Percentiles rank a stretch among this genome's conserved stretches.
phyloP scores from a whole-genome alignment of 2,329 filamentous ascomycete species.

The Neoscytalidium dimidiatum region DNA sequence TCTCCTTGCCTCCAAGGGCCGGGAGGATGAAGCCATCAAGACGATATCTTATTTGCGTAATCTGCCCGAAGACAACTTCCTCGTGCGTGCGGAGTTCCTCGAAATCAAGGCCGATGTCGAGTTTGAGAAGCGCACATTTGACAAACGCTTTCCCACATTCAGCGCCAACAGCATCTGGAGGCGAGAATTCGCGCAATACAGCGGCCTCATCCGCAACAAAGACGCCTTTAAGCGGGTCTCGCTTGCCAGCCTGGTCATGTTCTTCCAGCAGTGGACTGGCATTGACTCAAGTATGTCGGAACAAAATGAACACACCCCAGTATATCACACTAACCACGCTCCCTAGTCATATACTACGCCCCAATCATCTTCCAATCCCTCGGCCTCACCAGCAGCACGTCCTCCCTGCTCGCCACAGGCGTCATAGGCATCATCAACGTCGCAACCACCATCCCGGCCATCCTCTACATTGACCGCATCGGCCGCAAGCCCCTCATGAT shows the following conservation, averaged over 20 bases:
- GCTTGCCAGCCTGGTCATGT: slow-evolving; percentile 63
- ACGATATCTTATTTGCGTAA: slow-evolving; percentile 32
- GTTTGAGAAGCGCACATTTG: slow-evolving; percentile 20
- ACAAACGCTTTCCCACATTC: slow-evolving; percentile 50
- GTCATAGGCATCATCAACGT: slow-evolving; percentile 62
- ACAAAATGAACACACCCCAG: too few species aligned
- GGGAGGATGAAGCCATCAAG: slow-evolving; percentile 31
- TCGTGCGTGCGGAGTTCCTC: slow-evolving; percentile 24
- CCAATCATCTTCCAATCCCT: slow-evolving; percentile 47
- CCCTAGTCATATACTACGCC: slow-evolving; percentile 50
- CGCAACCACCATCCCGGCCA: slow-evolving; percentile 55
- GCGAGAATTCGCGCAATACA: slow-evolving; percentile 25
- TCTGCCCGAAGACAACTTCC: slow-evolving; percentile 18
- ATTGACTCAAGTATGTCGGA: slow-evolving; percentile 42
- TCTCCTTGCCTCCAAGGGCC: slow-evolving; percentile 33
- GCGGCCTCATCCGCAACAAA: slow-evolving; percentile 48
- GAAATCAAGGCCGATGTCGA: slow-evolving; percentile 24
- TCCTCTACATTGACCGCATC: slow-evolving; percentile 56
- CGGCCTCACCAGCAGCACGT: slow-evolving; percentile 37
- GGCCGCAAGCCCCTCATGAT: slow-evolving; percentile 55
- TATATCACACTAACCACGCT: background rate
- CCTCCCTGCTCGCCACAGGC: slow-evolving; percentile 52
- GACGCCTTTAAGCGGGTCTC: slow-evolving; percentile 54
- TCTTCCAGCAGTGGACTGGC: slow-evolving; percentile 47
- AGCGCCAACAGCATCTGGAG: slow-evolving; percentile 36